phyloP scores from a whole-genome alignment of 1,139 yeast species.

The Saccharomyces hybrid region DNA sequence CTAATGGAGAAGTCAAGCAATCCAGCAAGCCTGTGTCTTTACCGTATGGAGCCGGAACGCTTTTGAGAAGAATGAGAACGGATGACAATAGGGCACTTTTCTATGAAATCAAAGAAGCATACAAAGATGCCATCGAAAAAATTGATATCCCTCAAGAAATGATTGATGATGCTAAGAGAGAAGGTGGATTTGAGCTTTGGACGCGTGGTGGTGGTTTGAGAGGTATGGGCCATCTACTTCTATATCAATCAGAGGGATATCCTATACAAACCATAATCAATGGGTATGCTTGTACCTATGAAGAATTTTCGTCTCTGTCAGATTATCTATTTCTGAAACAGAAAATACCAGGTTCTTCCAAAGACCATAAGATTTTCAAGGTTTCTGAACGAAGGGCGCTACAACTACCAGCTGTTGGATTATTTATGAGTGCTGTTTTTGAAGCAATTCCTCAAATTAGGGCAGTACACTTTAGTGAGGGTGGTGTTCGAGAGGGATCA shows the following conservation, averaged over 20 bases:
- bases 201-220: slow-evolving; percentile 65
- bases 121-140: slow-evolving; percentile 40
- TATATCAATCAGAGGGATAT: slow-evolving; percentile 45
- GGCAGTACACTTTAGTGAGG: slow-evolving; percentile 58
- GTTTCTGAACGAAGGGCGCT: slow-evolving; percentile 53
- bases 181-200: slow-evolving; percentile 53
- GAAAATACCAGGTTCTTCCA: slow-evolving; percentile 33
- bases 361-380: slow-evolving; percentile 41
- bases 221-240: slow-evolving; percentile 52
- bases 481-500: slow-evolving; percentile 67
- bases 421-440: slow-evolving; percentile 51
- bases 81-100: slow-evolving; percentile 42
- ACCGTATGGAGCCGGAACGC: slow-evolving; percentile 63
- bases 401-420: slow-evolving; percentile 58
- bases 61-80: slow-evolving; percentile 44
- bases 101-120: slow-evolving; percentile 42
- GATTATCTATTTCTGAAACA: slow-evolving; percentile 42
- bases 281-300: slow-evolving; percentile 51
- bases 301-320: slow-evolving; percentile 42
- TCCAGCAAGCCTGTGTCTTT: slow-evolving; percentile 52
- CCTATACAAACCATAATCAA: slow-evolving; percentile 57
- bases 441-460: slow-evolving; percentile 51
- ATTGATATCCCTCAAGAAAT: slow-evolving; percentile 41
- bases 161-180: slow-evolving; percentile 39
- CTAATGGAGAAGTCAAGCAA: slow-evolving; percentile 44